Conservation (phyloP, 31 red algal genomes). For the Porphyra umbilicalis region DNA sequence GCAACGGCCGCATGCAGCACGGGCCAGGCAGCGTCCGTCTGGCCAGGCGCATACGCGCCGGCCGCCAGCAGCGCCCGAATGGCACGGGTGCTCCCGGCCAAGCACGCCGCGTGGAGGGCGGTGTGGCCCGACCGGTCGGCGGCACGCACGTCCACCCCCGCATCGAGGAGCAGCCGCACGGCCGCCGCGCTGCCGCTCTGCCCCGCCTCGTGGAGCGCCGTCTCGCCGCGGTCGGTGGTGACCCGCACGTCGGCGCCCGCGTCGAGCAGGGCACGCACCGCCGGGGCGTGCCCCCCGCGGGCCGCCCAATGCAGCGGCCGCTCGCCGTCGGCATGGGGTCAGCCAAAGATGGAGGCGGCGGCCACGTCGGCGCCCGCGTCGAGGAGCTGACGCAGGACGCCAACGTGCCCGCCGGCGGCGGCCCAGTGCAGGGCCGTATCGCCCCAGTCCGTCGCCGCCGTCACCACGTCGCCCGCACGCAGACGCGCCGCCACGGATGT, state of each 20-base stretch:
- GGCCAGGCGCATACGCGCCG: too few relatives aligned
- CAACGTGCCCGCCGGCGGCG: background rate
- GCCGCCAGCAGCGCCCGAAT: too few relatives aligned
- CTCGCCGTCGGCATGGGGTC: too few relatives aligned
- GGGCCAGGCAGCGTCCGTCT: too few relatives aligned
- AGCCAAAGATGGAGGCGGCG: background rate
- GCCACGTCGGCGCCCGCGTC: background rate
- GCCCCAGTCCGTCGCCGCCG: background rate
- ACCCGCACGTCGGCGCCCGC: too few relatives aligned
- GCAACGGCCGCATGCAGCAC: too few relatives aligned
- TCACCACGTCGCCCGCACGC: background rate
- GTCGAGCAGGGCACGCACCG: too few relatives aligned
- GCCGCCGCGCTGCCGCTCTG: too few relatives aligned
- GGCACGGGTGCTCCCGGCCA: too few relatives aligned
- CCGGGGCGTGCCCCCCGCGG: background rate
- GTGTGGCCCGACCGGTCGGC: background rate
- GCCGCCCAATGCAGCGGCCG: background rate
- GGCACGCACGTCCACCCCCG: background rate
- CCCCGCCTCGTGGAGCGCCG: too few relatives aligned
- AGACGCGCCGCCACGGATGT: background rate
- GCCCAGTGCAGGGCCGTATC: background rate
- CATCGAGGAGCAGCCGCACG: background rate
- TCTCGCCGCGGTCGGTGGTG: too few relatives aligned
- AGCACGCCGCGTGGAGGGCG: background rate
- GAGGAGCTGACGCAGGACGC: background rate